Percentiles rank a stretch among this genome's conserved stretches.
phyloP scores from a whole-genome alignment of 2,329 filamentous ascomycete species.

The Didymella lethalis region DNA sequence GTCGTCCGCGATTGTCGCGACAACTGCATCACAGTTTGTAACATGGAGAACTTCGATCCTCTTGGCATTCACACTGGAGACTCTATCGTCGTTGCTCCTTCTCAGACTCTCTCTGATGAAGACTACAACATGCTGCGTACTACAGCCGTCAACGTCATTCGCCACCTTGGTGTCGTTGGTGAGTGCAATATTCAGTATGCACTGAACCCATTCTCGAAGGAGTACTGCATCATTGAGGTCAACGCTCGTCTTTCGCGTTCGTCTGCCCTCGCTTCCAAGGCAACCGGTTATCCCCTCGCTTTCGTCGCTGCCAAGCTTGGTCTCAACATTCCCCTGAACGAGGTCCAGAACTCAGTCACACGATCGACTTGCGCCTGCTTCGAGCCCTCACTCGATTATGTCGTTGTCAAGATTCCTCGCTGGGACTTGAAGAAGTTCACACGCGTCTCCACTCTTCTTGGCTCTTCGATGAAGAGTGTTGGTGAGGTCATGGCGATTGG shows the following conservation, averaged over 20 bases:
- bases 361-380: conserved; percentile 97
- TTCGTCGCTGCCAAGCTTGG: conserved; percentile 98
- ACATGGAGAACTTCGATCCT: conserved; percentile 99
- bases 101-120: conserved; percentile 94
- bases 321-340: conserved; percentile 91
- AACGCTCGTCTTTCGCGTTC: conserved; percentile 96
- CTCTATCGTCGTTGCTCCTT: conserved; percentile 96
- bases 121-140: conserved; percentile 99
- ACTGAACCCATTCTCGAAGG: conserved; percentile 89
- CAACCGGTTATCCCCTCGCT: conserved; percentile 92
- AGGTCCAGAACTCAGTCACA: conserved; percentile 95
- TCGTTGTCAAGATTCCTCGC: conserved; percentile 97
- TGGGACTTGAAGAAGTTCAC: conserved; percentile 99
- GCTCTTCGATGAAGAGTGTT: conserved; percentile 99
- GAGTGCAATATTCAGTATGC: conserved; percentile 99
- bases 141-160: conserved; percentile 95
- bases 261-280: conserved; percentile 94
- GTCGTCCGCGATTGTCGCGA: conserved; percentile 94
- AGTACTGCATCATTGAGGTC: conserved; percentile 99
- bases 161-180: conserved; percentile 94
- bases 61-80: conserved; percentile 98
- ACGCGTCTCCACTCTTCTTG: conserved; percentile 91
- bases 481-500: conserved; percentile 99
- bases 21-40: conserved; percentile 99
- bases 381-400: conserved; percentile 96